Conservation (phyloP, 1,139 yeast species). For the Tardiomyces blankii region DNA sequence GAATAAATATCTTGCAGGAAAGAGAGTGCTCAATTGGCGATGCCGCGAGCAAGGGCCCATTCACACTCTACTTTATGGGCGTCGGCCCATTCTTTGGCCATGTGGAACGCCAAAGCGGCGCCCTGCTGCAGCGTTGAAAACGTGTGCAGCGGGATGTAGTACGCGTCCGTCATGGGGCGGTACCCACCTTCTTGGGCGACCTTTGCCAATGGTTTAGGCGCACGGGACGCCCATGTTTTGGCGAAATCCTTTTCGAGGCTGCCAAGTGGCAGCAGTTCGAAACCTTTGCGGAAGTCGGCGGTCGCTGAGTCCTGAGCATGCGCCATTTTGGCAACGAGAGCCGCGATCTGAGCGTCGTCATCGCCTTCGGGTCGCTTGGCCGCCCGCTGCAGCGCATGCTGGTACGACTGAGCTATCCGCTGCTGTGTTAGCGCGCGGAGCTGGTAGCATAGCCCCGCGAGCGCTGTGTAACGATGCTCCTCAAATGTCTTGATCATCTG, state of each 20-base stretch:
- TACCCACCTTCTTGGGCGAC: constrained; percentile 18
- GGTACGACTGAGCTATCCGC: constrained; percentile 16
- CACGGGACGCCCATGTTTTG: constrained; percentile 19
- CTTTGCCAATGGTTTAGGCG: constrained; percentile 9
- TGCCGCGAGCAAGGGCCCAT: constrained; percentile 9
- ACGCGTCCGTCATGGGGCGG: constrained; percentile 27
- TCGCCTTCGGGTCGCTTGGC: constrained; percentile 1
- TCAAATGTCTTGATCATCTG: constrained; percentile 8
- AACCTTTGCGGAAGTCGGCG: constrained; percentile 25
- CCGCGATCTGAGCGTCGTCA: constrained; percentile 4
- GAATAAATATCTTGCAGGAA: too few species aligned
- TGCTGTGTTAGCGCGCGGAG: constrained; percentile 27
- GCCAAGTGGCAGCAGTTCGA: constrained; percentile 17
- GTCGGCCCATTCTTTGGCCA: constrained; percentile 27
- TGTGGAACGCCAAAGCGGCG: constrained; percentile 27
- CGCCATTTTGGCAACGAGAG: constrained; percentile 8
- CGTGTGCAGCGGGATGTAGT: constrained; percentile 27
- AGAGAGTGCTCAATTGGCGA: too few species aligned
- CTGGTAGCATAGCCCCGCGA: constrained; percentile 25
- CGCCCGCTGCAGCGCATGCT: not conserved
- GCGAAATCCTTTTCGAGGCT: constrained; percentile 20
- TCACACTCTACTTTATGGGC: constrained; percentile 15
- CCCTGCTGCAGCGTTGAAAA: constrained; percentile 31
- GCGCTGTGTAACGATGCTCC: constrained; percentile 12
- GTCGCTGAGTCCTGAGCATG: constrained; percentile 16